These are phyloP conservation scores for Cyberlindnera veronae DNA, from an alignment of 805 yeast species.

Conservation along the genomic window DNA sequence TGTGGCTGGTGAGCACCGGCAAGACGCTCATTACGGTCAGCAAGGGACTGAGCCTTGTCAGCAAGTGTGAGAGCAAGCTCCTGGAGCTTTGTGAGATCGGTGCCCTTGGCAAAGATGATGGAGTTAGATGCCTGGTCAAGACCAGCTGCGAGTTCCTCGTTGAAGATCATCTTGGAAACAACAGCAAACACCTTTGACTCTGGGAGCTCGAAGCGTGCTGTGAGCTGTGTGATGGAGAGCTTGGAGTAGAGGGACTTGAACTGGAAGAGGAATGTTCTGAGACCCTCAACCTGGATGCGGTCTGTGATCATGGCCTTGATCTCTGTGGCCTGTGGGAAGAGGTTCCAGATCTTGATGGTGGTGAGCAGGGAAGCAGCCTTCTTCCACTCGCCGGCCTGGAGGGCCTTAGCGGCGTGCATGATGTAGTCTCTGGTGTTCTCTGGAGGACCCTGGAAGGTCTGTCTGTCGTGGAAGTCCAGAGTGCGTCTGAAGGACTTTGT, in stretches of 20 bases:
- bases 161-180: constrained; percentile 70
- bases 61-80: constrained; percentile 81
- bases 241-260: constrained; percentile 75
- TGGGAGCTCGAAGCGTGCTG: constrained; percentile 62
- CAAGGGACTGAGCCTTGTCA: constrained; percentile 72
- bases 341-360: constrained; percentile 81
- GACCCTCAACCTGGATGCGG: constrained; percentile 84
- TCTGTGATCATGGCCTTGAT: constrained; percentile 69
- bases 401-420: constrained; percentile 85
- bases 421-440: constrained; percentile 93
- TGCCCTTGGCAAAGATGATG: constrained; percentile 69
- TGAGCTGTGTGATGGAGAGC: constrained; percentile 63
- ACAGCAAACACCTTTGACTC: constrained; percentile 55
- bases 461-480: constrained; percentile 90
- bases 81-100: constrained; percentile 80
- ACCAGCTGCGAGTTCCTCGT: constrained; percentile 73
- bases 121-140: constrained; percentile 63
- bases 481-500: constrained; percentile 87
- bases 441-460: constrained; percentile 95
- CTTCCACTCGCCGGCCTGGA: constrained; percentile 89
- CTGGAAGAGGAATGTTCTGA: constrained; percentile 88
- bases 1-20: constrained; percentile 57
- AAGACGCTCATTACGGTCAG: constrained; percentile 82
- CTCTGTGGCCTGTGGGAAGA: constrained; percentile 65
- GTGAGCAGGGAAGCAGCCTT: constrained; percentile 67